These are phyloP conservation scores for Entonaema liquescens DNA, from an alignment of 495 filamentous ascomycete genomes.

Conservation along the genomic window DNA sequence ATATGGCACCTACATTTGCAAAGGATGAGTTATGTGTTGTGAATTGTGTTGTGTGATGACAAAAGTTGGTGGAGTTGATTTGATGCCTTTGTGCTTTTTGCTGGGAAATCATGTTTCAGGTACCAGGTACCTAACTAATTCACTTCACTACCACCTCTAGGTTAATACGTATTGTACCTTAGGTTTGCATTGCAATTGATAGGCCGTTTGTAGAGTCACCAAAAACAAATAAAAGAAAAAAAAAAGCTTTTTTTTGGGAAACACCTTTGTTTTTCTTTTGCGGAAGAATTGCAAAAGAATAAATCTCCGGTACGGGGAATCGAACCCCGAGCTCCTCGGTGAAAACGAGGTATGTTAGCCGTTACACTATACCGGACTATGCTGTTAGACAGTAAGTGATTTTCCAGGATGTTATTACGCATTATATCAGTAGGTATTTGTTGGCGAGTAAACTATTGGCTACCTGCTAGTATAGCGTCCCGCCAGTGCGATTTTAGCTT, in stretches of 20 bases:
- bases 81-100: background rate
- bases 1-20: background rate
- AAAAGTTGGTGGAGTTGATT: background rate
- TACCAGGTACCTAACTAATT: too few species aligned
- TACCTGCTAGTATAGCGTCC: background rate
- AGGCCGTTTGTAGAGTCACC: too few species aligned
- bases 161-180: too few species aligned
- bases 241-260: too few species aligned
- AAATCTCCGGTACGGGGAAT: constrained; percentile 59
- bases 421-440: constrained; percentile 1
- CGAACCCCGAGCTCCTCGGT: constrained; percentile 62
- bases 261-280: too few species aligned
- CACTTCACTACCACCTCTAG: too few species aligned
- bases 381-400: too few species aligned
- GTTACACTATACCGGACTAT: constrained; percentile 57
- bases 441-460: background rate
- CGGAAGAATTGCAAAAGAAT: constrained; percentile 7
- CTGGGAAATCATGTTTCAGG: too few species aligned
- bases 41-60: background rate
- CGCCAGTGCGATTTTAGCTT: constrained; percentile 7
- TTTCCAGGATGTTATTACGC: background rate
- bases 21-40: background rate
- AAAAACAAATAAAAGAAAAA: too few species aligned
- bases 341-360: constrained; percentile 61
- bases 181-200: too few species aligned